A percentile compares a stretch with the other conserved stretches of the same genome.
Conservation (phyloP, 148 eudicot species). For the Mesembryanthemum crystallinum region DNA sequence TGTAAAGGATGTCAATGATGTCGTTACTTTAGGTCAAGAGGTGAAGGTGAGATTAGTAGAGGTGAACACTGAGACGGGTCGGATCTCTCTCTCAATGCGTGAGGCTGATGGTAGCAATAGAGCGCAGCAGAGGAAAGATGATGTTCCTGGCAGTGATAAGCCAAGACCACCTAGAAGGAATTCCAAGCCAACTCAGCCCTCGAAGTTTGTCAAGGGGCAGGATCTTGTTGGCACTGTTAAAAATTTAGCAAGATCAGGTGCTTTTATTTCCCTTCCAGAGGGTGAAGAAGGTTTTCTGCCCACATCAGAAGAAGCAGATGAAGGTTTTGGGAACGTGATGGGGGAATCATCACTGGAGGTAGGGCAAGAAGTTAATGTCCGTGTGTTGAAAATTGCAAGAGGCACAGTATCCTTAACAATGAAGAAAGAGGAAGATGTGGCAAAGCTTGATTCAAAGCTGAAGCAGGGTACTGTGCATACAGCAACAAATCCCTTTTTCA, state of each 20-base stretch:
- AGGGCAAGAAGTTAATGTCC: constrained; percentile 84
- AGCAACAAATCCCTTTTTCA: constrained; percentile 75
- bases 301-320: constrained; percentile 66
- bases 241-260: constrained; percentile 65
- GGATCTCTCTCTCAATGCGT: constrained; percentile 93
- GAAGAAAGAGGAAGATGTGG: constrained; percentile 63
- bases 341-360: constrained; percentile 66
- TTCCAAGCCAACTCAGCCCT: constrained; percentile 35
- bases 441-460: constrained; percentile 42
- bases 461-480: constrained; percentile 45
- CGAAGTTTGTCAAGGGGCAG: constrained; percentile 80
- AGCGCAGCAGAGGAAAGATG: constrained; percentile 43
- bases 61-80: constrained; percentile 60
- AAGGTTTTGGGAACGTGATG: constrained; percentile 56
- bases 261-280: constrained; percentile 82
- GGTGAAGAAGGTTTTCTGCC: constrained; percentile 95
- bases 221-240: constrained; percentile 86
- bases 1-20: constrained; percentile 76
- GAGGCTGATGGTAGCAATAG: constrained; percentile 46
- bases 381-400: constrained; percentile 67
- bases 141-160: constrained; percentile 36
- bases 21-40: constrained; percentile 87
- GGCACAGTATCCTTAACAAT: constrained; percentile 77
- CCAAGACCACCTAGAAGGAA: constrained; percentile 50
- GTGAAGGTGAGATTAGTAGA: constrained; percentile 85